Percentiles rank a stretch among this genome's conserved stretches.
These are phyloP conservation scores for Quercus tomentella DNA, from an alignment of 331 rosid species.

Conservation along the genomic window DNA sequence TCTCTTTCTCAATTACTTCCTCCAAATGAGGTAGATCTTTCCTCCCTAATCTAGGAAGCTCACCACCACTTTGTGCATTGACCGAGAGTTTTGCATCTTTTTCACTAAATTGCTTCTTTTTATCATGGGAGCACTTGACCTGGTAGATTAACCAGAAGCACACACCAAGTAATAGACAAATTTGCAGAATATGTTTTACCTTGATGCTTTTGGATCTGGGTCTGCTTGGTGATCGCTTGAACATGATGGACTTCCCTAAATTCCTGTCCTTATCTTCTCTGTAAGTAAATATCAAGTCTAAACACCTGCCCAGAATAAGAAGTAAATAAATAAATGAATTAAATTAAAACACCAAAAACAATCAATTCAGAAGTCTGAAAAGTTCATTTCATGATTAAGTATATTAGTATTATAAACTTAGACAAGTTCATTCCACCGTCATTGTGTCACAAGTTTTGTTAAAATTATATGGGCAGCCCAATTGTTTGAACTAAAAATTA, in stretches of 20 bases:
- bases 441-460: background rate
- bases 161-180: slow-evolving; percentile 58
- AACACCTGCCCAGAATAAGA: slow-evolving; percentile 21
- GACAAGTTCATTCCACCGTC: background rate
- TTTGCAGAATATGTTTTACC: slow-evolving; percentile 68
- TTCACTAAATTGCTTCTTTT: slow-evolving; percentile 54
- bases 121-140: slow-evolving; percentile 83
- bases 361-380: background rate
- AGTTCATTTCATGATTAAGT: background rate
- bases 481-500: too few species aligned
- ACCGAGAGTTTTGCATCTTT: slow-evolving; percentile 30
- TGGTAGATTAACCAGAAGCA: slow-evolving; percentile 87
- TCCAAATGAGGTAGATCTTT: slow-evolving; percentile 48
- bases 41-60: slow-evolving; percentile 57
- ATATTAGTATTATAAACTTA: background rate
- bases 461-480: background rate
- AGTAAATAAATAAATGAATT: background rate
- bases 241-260: slow-evolving; percentile 45
- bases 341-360: background rate
- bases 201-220: slow-evolving; percentile 61
- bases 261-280: slow-evolving; percentile 27
- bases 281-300: slow-evolving; percentile 10
- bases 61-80: slow-evolving; percentile 24
- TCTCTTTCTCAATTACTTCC: slow-evolving; percentile 29
- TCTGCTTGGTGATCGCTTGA: slow-evolving; percentile 55